Conservation (phyloP, 305 asterid genomes). For the Solanum hybrid region DNA sequence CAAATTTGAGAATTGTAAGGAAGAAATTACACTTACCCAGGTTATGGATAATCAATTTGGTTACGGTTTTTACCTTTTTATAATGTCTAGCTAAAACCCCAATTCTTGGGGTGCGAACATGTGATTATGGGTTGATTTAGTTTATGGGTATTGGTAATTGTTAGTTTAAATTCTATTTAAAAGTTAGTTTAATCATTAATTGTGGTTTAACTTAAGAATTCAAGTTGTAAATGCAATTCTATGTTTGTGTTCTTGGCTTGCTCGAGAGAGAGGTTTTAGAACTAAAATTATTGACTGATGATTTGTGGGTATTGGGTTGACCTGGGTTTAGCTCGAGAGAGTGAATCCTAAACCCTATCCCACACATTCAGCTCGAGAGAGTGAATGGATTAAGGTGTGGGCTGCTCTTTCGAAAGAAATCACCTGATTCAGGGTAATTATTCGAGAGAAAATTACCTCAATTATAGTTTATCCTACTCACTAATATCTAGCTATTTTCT, state of each 20-base stretch:
- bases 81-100: background rate
- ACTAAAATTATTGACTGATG: too few relatives aligned
- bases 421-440: background rate
- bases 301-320: background rate
- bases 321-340: background rate
- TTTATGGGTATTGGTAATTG: background rate
- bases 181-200: background rate
- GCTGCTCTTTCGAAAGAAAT: background rate
- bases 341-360: background rate
- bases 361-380: background rate
- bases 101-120: too few relatives aligned
- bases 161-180: background rate
- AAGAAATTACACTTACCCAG: background rate
- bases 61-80: background rate
- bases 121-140: background rate
- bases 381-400: background rate
- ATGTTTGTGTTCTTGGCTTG: background rate
- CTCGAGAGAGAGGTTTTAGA: background rate
- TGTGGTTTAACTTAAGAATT: background rate
- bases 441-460: background rate
- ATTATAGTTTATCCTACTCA: background rate
- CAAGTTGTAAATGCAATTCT: background rate
- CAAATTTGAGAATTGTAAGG: background rate
- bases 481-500: background rate
- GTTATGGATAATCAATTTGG: background rate